Evolutionary conservation across 225 moss, liverwort and hornwort species (phyloP), one percentile per base, ranked within the genome.

Genomic region (Polytrichum formosum): DNA sequence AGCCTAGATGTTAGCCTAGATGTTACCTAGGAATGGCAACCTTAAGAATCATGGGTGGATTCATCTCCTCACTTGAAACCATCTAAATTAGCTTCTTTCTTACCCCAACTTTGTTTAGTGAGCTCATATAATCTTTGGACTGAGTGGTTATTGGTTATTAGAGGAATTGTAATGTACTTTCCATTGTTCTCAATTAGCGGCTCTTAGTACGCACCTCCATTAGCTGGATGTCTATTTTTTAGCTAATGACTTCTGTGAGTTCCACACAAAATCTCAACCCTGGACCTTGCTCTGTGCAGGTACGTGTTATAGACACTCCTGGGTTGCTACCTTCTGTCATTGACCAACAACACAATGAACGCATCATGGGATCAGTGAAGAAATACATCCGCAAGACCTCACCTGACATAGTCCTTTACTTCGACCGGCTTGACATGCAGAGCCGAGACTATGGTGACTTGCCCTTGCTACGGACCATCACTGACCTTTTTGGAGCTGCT

Each of bases 381-480:
- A 61, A 77, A 22, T 80, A 83, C 29, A 90, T 90, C 64, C 83
- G 75, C 61, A 90, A 83, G 28, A 77, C 83, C 27, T 67, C 81
- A 33, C 89, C 89, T 5, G 86, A 90, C 67, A 90, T 90, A 63
- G 89, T 90, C 54, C 75, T 86, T 1, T 90, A 90, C 37, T 86
- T 86, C 70, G 89, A 90, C 75, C 86, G 89, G 35, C 83, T 90
- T 28, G 89, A 90, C 73, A 84, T 90, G 84, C 86, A 86, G 73
- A 81, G 79, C 71, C 79, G 86, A 65, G 89, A 90, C 66, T 83
- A 83, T 54, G 86, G 83, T 22, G 89, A 90, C 53, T 63, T 90
- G 55, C 89, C 86, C 17, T 71, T 90, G 73, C 68, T 90, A n/a
- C 72, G 79, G 22, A 90, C 83, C 58, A 86, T 90, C 23, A 90